Percentiles rank a stretch among this genome's conserved stretches.
These are phyloP conservation scores for Penicillium egyptiacum DNA, from an alignment of 495 filamentous ascomycete species.

Conservation along the genomic window DNA sequence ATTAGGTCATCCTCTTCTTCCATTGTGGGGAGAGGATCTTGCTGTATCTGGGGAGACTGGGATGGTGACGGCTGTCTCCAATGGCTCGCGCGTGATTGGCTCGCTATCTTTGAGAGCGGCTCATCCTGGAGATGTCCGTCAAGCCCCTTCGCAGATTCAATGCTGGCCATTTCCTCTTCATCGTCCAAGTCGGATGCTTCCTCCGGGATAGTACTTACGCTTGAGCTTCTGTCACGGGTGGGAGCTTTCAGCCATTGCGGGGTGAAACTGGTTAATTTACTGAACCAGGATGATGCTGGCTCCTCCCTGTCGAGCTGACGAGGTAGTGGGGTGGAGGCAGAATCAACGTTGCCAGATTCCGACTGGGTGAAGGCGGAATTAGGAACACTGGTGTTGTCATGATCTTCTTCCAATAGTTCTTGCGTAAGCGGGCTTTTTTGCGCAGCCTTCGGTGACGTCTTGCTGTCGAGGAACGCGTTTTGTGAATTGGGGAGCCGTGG, in stretches of 20 bases:
- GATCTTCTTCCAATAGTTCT: constrained; percentile 13
- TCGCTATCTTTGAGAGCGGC: constrained; percentile 12
- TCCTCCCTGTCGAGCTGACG: constrained; percentile 19
- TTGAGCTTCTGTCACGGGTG: constrained; percentile 20
- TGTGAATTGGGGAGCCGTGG: constrained; percentile 4
- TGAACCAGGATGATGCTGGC: constrained; percentile 41
- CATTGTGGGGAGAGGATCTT: constrained; percentile 1
- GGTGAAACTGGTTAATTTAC: constrained; percentile 40
- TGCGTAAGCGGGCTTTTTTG: constrained; percentile 15
- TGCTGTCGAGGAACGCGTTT: constrained; percentile 11
- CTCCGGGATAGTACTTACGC: constrained; percentile 20
- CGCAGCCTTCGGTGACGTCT: background rate
- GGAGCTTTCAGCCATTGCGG: constrained; percentile 46
- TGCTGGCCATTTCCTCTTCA: constrained; percentile 18
- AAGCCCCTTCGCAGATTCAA: constrained; percentile 16
- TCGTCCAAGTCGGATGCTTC: constrained; percentile 24
- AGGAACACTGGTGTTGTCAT: constrained; percentile 19
- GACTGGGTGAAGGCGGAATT: constrained; percentile 20
- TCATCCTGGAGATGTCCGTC: constrained; percentile 18
- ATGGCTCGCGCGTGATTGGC: constrained; percentile 15
- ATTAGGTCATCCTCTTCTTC: constrained; percentile 7
- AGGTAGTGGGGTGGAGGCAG: constrained; percentile 30
- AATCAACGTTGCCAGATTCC: constrained; percentile 17
- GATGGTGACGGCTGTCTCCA: constrained; percentile 13
- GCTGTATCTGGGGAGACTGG: constrained; percentile 4